Evolutionary conservation across 371 early-diverging fungal species (phyloP).

Genomic region (Apophysomyces variabilis): DNA sequence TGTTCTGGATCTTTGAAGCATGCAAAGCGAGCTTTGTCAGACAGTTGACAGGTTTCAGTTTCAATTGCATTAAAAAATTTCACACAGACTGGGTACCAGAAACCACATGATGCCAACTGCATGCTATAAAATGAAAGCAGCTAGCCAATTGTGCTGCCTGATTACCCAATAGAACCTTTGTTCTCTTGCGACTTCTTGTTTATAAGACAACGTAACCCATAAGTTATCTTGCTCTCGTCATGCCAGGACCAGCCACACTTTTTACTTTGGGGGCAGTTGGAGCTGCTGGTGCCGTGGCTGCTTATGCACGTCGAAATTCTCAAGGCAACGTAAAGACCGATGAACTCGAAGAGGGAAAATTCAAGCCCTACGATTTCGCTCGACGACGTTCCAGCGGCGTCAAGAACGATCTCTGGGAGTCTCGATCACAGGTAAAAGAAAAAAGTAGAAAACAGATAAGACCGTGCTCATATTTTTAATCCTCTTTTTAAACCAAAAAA

Average conservation of each 20-base stretch:
- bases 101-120: neutral
- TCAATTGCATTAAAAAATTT: conserved; percentile 1
- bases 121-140: conserved; percentile 3
- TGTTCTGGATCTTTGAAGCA: too few species aligned
- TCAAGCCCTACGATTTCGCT: conserved; percentile 34
- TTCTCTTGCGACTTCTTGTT: neutral
- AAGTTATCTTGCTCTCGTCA: conserved; percentile 9
- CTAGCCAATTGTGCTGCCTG: neutral
- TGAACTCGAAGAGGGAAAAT: conserved; percentile 3
- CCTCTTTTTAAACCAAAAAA: neutral
- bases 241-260: conserved; percentile 51
- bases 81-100: neutral
- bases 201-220: neutral
- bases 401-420: conserved; percentile 34
- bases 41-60: too few species aligned
- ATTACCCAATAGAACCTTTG: neutral
- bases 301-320: conserved; percentile 32
- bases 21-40: too few species aligned
- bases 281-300: conserved; percentile 38
- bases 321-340: conserved; percentile 13
- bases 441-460: neutral
- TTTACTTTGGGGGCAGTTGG: conserved; percentile 52
- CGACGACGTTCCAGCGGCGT: conserved; percentile 40
- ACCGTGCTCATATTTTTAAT: neutral
- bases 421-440: conserved; percentile 32